These are phyloP conservation scores for Cytauxzoon felis DNA, from an alignment of 169 alveolate genomes.

Conservation along the genomic window DNA sequence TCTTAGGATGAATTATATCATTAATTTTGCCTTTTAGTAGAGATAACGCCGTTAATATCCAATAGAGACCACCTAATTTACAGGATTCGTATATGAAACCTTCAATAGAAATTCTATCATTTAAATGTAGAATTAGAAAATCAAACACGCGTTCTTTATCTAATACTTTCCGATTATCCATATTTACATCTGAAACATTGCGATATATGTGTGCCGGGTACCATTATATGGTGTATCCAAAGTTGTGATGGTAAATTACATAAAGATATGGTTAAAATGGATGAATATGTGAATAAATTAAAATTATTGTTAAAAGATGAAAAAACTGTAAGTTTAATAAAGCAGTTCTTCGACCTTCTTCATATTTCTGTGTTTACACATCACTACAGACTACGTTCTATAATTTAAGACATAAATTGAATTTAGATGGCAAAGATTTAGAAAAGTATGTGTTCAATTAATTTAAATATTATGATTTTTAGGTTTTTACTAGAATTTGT, in stretches of 20 bases:
- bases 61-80: conserved; percentile 71
- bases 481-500: conserved; percentile 26
- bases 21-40: conserved; percentile 45
- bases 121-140: conserved; percentile 45
- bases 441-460: conserved; percentile 12
- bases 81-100: conserved; percentile 70
- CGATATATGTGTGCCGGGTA: too few species aligned
- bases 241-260: too few species aligned
- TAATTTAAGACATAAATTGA: conserved; percentile 15
- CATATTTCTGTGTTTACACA: neutral
- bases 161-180: conserved; percentile 3
- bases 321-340: too few species aligned
- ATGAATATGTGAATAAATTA: too few species aligned
- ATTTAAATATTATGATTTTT: neutral
- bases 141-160: conserved; percentile 32
- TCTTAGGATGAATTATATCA: conserved; percentile 56
- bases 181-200: too few species aligned
- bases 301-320: too few species aligned
- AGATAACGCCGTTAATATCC: conserved; percentile 66
- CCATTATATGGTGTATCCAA: too few species aligned
- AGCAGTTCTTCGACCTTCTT: too few species aligned
- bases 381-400: conserved; percentile 29
- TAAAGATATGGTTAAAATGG: too few species aligned
- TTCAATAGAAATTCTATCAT: conserved; percentile 59
- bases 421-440: conserved; percentile 2